Base-by-base conservation (phyloP, 805 yeast species). In the Allodekkera sacchari region DNA sequence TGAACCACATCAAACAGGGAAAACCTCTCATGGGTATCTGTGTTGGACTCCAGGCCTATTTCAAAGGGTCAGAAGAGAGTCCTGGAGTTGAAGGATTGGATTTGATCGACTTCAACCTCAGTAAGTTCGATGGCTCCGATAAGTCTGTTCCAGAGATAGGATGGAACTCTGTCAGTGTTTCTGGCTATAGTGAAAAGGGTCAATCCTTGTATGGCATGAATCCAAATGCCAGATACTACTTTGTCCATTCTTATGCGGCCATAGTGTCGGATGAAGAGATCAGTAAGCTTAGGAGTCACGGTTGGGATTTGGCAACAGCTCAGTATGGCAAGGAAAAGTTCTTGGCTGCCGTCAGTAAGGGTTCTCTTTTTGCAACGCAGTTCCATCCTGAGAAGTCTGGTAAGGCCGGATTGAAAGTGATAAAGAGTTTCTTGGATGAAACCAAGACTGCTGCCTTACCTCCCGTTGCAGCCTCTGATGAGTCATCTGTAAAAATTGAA, bases 331-430 rank as follows among this genome's bases (percentile, higher is more conserved):
- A 74, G 18, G 88, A 92, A 57, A 66, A 59, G 31, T 92, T 88
- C 46, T 63, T 92, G 38, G 94, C 96, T 11, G 92, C 97, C 1
- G 54, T 88, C 30, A 53, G 77, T 19, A 79, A 69, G 48, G 84
- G 68, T 37, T 88, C 85, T 41, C 63, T 89, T 8, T 83, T 92
- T 58, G 95, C 96, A 26, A 92, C 97, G 1, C 99, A 92, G 56
- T 92, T 92, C 57, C 99, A 92, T 58, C 99, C 99, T n/a, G 99
- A 92, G 53, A 92, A 92, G 56, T 84, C 96, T 4, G 98, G 98
- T 9, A 52, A 64, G 15, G 95, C 95, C 4, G 99, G 99, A 30
- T 63, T 92, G 27, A 69, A 71, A 39, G 74, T 89, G 7, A 69
- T 92, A 36, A 68, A 69, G 36, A 71, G 83, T 18, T 92, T 92